These are phyloP conservation scores for Anthostomella pinea DNA, from an alignment of 2,329 filamentous ascomycete species.

Conservation along the genomic window DNA sequence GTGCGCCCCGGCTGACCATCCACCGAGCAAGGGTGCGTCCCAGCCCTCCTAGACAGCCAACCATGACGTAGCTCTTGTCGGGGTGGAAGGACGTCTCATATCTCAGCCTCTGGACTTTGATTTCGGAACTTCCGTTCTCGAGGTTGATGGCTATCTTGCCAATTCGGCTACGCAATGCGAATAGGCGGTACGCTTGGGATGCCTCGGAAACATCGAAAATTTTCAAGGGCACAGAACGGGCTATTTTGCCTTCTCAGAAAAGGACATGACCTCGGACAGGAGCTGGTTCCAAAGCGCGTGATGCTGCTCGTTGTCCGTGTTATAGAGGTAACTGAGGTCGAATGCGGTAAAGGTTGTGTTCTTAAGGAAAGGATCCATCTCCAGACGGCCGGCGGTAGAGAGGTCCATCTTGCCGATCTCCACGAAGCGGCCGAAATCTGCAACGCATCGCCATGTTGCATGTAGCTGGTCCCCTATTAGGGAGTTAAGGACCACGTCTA, in stretches of 20 bases:
- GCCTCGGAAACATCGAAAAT: slow-evolving; percentile 3
- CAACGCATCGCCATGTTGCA: slow-evolving; percentile 31
- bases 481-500: slow-evolving; percentile 15
- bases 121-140: not conserved
- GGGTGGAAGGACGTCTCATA: not conserved
- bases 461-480: slow-evolving; percentile 12
- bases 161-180: not conserved
- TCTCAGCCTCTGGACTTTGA: not conserved
- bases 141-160: slow-evolving; percentile 10
- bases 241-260: slow-evolving; percentile 3
- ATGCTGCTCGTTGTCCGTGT: slow-evolving; percentile 1
- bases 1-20: slow-evolving; percentile 28
- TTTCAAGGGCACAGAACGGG: not conserved
- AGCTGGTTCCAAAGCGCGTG: slow-evolving; percentile 2
- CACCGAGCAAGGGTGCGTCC: slow-evolving; percentile 22
- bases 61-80: slow-evolving; percentile 7
- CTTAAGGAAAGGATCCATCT: slow-evolving; percentile 37
- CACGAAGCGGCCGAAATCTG: slow-evolving; percentile 37
- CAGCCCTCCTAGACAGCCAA: slow-evolving; percentile 24
- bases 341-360: slow-evolving; percentile 40
- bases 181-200: slow-evolving; percentile 6
- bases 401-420: slow-evolving; percentile 39
- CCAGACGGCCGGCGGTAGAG: slow-evolving; percentile 31
- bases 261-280: slow-evolving; percentile 1
- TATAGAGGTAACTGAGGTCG: slow-evolving; percentile 27